Percentiles rank a stretch among this genome's conserved stretches.
phyloP scores from a whole-genome alignment of 129 eudicot species.

The Lactuca saligna region DNA sequence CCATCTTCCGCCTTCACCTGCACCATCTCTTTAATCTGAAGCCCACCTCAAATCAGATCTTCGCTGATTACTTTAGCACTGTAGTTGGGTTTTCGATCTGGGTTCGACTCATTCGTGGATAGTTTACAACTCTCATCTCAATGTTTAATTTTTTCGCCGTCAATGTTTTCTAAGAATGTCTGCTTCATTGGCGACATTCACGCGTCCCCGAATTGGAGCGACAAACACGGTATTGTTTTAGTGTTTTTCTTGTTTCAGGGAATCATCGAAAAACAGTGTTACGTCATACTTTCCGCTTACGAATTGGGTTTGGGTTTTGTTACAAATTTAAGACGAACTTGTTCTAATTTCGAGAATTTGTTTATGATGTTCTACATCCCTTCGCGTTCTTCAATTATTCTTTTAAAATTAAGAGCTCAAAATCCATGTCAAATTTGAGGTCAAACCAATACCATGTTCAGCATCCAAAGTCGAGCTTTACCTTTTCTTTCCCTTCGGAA shows the following conservation, averaged over 20 bases:
- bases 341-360: background rate
- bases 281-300: background rate
- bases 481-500: background rate
- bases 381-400: background rate
- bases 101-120: constrained; percentile 16
- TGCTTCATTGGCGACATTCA: constrained; percentile 63
- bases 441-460: constrained; percentile 6
- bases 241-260: background rate
- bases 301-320: constrained; percentile 4
- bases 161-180: constrained; percentile 55
- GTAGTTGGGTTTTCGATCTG: constrained; percentile 28
- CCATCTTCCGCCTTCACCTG: constrained; percentile 4
- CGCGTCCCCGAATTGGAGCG: constrained; percentile 72
- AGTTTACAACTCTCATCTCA: constrained; percentile 8
- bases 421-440: background rate
- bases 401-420: background rate
- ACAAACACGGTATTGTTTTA: constrained; percentile 62
- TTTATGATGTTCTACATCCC: background rate
- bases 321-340: background rate
- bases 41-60: constrained; percentile 10
- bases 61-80: background rate
- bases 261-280: background rate
- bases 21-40: constrained; percentile 10
- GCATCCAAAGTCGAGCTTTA: constrained; percentile 4
- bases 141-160: constrained; percentile 11